A percentile compares a stretch with the other conserved stretches of the same genome.
Evolutionary conservation across 805 yeast species (phyloP).

Genomic region (Candida gorgasii): DNA sequence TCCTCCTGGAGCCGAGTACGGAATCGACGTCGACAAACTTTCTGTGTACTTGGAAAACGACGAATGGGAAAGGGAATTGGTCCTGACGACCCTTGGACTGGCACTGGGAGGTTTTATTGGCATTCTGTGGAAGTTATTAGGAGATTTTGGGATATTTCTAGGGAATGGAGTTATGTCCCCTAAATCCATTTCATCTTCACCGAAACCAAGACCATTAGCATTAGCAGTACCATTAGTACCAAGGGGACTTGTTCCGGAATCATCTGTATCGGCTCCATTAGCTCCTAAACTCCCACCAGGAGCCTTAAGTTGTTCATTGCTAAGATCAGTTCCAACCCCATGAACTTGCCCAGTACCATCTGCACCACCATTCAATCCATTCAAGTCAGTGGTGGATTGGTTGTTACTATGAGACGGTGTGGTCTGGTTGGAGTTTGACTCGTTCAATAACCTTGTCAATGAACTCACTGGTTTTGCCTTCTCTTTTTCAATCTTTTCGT

Average conservation of each 20-base stretch:
- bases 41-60: slow-evolving; percentile 39
- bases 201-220: no score
- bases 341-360: no score
- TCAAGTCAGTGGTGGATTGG: slow-evolving; percentile 13
- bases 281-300: no score
- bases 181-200: slow-evolving; percentile 13
- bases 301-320: no score
- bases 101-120: slow-evolving; percentile 23
- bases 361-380: no score
- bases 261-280: no score
- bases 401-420: slow-evolving; percentile 17
- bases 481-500: slow-evolving; percentile 2
- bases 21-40: slow-evolving; percentile 59
- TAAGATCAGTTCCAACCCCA: no score
- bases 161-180: slow-evolving; percentile 7
- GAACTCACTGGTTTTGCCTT: slow-evolving; percentile 29
- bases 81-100: slow-evolving; percentile 44
- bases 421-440: slow-evolving; percentile 26
- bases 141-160: background rate
- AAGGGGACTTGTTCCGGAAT: slow-evolving; percentile 10
- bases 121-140: slow-evolving; percentile 16
- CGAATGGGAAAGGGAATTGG: slow-evolving; percentile 41
- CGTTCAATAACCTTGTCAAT: slow-evolving; percentile 39
- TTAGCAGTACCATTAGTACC: background rate
- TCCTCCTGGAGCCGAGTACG: slow-evolving; percentile 74